These are phyloP conservation scores for Scytalidium sp. DNA, from an alignment of 2,329 filamentous ascomycete species.

Conservation along the genomic window DNA sequence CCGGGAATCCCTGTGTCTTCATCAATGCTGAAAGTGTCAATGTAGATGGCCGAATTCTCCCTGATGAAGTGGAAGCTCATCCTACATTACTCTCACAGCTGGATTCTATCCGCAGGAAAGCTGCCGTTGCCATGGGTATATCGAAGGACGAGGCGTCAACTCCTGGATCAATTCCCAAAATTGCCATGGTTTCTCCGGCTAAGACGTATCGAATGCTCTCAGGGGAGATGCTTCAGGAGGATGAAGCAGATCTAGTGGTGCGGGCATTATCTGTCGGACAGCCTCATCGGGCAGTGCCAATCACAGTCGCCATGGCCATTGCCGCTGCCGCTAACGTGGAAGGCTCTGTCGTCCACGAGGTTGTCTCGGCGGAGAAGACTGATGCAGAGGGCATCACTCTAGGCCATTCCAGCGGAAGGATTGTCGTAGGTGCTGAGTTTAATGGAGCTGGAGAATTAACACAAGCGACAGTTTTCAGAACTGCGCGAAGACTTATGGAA, in stretches of 20 bases:
- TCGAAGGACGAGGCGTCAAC: slow-evolving; percentile 34
- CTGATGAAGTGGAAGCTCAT: slow-evolving; percentile 49
- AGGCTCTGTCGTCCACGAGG: slow-evolving; percentile 35
- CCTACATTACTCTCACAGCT: slow-evolving; percentile 41
- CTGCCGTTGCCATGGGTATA: slow-evolving; percentile 60
- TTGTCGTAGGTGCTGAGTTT: slow-evolving; percentile 40
- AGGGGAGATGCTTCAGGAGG: slow-evolving; percentile 29
- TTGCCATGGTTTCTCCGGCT: slow-evolving; percentile 49
- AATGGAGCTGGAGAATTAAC: slow-evolving; percentile 30
- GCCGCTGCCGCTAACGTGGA: slow-evolving; percentile 44
- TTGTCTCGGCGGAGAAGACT: slow-evolving; percentile 19
- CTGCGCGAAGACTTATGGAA: slow-evolving; percentile 45
- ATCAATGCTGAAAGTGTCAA: slow-evolving; percentile 51
- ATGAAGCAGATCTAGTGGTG: slow-evolving; percentile 36
- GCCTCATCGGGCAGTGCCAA: slow-evolving; percentile 53
- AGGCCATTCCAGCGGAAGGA: slow-evolving; percentile 43
- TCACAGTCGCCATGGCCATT: slow-evolving; percentile 50
- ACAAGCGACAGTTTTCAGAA: slow-evolving; percentile 42
- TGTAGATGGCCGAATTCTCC: slow-evolving; percentile 47
- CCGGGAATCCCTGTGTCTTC: slow-evolving; percentile 63
- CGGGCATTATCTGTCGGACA: slow-evolving; percentile 53
- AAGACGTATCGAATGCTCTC: slow-evolving; percentile 34
- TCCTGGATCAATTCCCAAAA: slow-evolving; percentile 61
- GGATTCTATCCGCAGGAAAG: slow-evolving; percentile 54
- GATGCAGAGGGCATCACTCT: slow-evolving; percentile 34